phyloP scores from a whole-genome alignment of 495 filamentous ascomycete species.

The Talaromyces adpressus region DNA sequence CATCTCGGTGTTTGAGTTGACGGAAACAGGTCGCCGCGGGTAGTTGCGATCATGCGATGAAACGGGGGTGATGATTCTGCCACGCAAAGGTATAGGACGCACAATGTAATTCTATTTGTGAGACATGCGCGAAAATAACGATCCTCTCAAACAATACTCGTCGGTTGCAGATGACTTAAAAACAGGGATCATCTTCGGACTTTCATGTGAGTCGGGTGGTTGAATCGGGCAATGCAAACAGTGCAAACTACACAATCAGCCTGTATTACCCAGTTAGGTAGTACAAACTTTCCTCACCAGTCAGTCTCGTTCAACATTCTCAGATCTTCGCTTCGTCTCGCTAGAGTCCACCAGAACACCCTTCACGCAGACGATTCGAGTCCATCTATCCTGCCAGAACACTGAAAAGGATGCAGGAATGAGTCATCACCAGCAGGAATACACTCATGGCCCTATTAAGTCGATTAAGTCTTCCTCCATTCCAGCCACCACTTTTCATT shows the following conservation, averaged over 20 bases:
- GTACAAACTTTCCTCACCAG: no score
- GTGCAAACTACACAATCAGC: not conserved
- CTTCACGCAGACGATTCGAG: no score
- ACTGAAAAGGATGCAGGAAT: not conserved
- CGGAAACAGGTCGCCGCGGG: conserved; percentile 10
- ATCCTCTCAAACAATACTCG: not conserved
- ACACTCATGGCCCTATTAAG: not conserved
- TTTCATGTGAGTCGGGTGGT: not conserved
- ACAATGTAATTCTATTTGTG: not conserved
- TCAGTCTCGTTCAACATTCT: no score
- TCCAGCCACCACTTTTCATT: not conserved
- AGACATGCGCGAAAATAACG: not conserved
- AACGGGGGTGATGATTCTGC: not conserved
- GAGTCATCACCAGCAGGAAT: not conserved
- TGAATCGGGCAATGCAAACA: conserved; percentile 1
- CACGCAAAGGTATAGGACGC: not conserved
- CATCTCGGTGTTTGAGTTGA: conserved; percentile 6
- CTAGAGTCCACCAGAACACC: no score
- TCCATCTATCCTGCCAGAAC: no score
- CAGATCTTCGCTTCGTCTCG: no score
- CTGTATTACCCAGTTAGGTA: no score
- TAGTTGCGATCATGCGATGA: conserved; percentile 12
- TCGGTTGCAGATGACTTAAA: not conserved
- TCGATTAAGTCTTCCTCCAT: not conserved
- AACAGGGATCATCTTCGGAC: not conserved